Evolutionary conservation across 768 basidiomycete species (phyloP).

Genomic region (Tylopilus plumbeoviolaceoides): DNA sequence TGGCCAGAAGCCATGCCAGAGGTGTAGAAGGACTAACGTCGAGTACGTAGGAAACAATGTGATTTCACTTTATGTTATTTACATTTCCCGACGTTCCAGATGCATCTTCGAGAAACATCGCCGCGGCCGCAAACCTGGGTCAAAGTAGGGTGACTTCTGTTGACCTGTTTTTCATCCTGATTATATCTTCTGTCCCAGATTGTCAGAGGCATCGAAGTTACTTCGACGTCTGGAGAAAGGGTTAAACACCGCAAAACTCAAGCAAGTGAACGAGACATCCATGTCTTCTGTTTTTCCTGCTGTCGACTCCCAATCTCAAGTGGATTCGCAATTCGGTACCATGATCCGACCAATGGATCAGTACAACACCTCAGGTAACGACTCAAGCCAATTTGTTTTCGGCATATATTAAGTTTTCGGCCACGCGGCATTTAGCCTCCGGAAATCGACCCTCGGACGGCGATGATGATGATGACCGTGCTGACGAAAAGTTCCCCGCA

Average conservation of each 20-base stretch:
- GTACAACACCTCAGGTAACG: constrained; percentile 28
- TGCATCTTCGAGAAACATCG: constrained; percentile 89
- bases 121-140: constrained; percentile 83
- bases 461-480: constrained; percentile 67
- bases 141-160: constrained; percentile 55
- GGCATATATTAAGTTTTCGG: constrained; percentile 2
- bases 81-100: constrained; percentile 35
- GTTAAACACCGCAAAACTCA: constrained; percentile 71
- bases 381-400: neutral
- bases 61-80: constrained; percentile 4
- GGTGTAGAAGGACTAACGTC: constrained; percentile 75
- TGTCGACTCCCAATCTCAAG: constrained; percentile 28
- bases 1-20: constrained; percentile 74
- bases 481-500: constrained; percentile 69
- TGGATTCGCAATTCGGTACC: constrained; percentile 26
- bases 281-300: constrained; percentile 32
- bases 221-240: constrained; percentile 83
- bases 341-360: constrained; percentile 30
- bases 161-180: neutral
- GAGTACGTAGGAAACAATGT: constrained; percentile 45
- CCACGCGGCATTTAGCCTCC: constrained; percentile 16
- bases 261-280: constrained; percentile 42
- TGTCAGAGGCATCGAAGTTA: constrained; percentile 89
- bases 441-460: constrained; percentile 28
- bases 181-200: constrained; percentile 38